A percentile compares a stretch with the other conserved stretches of the same genome.
Evolutionary conservation across 2,329 filamentous ascomycete species (phyloP).

Genomic region (Arthrinium phaeospermum): DNA sequence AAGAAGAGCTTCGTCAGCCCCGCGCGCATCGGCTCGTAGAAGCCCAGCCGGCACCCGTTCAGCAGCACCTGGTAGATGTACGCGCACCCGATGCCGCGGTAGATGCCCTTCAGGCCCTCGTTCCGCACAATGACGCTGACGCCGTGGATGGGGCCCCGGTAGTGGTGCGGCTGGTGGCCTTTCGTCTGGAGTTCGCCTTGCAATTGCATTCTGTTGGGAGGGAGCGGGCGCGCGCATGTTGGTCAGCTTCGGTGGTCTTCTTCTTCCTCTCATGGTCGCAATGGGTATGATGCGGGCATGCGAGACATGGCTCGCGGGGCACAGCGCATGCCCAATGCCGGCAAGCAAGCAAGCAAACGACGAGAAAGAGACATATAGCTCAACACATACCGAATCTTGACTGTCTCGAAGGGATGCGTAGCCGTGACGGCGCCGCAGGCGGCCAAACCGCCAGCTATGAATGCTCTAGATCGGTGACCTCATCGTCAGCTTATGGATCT

Average conservation of each 20-base stretch:
- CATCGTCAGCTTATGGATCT: slow-evolving; percentile 12
- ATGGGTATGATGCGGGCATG: neutral
- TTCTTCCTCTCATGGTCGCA: slow-evolving; percentile 20
- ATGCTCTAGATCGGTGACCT: slow-evolving; percentile 62
- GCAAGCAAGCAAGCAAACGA: neutral
- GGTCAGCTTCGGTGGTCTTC: slow-evolving; percentile 2
- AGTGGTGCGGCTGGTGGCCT: slow-evolving; percentile 83
- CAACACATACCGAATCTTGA: slow-evolving; percentile 85
- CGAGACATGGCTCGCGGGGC: neutral
- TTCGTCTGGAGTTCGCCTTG: slow-evolving; percentile 94
- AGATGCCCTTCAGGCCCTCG: slow-evolving; percentile 84
- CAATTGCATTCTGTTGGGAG: slow-evolving; percentile 84
- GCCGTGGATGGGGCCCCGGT: slow-evolving; percentile 89
- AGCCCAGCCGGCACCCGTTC: slow-evolving; percentile 94
- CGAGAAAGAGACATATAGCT: neutral
- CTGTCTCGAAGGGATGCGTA: slow-evolving; percentile 97
- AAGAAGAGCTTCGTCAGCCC: slow-evolving; percentile 72
- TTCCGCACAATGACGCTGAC: slow-evolving; percentile 89
- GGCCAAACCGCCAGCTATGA: slow-evolving; percentile 94
- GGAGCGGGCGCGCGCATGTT: slow-evolving; percentile 22
- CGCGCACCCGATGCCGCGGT: slow-evolving; percentile 88
- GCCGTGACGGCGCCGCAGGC: slow-evolving; percentile 97
- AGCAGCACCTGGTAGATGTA: slow-evolving; percentile 97
- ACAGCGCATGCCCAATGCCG: neutral
- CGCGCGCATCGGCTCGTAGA: slow-evolving; percentile 93